These are phyloP conservation scores for Moesziomyces antarcticus DNA, from an alignment of 1,284 basidiomycete species.

Conservation along the genomic window DNA sequence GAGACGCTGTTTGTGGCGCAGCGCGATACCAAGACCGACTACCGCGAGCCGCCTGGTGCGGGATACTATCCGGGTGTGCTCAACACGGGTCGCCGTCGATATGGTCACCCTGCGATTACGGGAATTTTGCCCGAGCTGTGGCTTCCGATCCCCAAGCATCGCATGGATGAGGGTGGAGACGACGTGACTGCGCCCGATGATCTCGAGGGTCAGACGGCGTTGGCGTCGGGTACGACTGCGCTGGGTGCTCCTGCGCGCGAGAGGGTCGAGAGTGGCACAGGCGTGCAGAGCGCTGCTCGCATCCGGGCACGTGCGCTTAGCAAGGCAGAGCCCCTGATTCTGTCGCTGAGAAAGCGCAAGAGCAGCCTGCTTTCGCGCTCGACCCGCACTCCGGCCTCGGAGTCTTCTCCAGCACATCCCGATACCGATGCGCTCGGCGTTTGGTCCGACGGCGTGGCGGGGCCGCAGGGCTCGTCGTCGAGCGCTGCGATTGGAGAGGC, in stretches of 20 bases:
- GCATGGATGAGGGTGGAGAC: constrained; percentile 25
- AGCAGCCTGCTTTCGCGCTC: constrained; percentile 22
- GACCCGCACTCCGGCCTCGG: background rate
- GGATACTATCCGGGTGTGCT: constrained; percentile 59
- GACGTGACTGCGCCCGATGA: constrained; percentile 29
- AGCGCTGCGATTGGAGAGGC: constrained; percentile 40
- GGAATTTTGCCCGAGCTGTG: constrained; percentile 62
- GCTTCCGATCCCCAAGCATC: constrained; percentile 49
- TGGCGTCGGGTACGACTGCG: constrained; percentile 26
- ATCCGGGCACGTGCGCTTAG: constrained; percentile 17
- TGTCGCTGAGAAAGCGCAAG: constrained; percentile 50
- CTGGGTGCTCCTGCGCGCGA: constrained; percentile 12
- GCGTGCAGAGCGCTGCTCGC: constrained; percentile 8
- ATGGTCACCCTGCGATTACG: constrained; percentile 63
- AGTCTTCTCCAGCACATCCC: background rate
- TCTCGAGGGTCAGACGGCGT: constrained; percentile 21
- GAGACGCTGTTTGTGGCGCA: constrained; percentile 87
- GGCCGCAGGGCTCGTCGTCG: constrained; percentile 26
- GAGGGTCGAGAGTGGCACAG: background rate
- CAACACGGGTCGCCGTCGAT: constrained; percentile 53
- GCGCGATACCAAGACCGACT: constrained; percentile 61
- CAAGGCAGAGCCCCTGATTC: constrained; percentile 46
- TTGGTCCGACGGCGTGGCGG: constrained; percentile 34
- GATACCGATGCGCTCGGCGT: constrained; percentile 10
- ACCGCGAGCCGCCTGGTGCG: constrained; percentile 56